Conservation (phyloP, 345 rosid species). For the Heritiera fomes region DNA sequence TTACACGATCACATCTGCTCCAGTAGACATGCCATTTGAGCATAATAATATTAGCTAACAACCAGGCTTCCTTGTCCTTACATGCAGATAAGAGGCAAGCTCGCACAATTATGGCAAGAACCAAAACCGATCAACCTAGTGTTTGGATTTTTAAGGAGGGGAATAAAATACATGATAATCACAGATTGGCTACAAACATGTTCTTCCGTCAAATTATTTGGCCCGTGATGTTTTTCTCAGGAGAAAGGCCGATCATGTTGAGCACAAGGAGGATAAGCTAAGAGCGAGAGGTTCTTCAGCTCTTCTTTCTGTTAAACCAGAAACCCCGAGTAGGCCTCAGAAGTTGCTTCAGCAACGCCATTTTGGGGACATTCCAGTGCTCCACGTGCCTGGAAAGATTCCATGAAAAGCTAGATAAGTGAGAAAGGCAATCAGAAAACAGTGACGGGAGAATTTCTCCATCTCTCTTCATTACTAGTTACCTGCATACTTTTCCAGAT, state of each 20-base stretch:
- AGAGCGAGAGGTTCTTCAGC: not conserved
- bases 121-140: not conserved
- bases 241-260: not conserved
- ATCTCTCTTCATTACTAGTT: not conserved
- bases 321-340: conserved; percentile 36
- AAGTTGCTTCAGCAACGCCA: conserved; percentile 18
- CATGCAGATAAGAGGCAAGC: not conserved
- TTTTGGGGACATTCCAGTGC: conserved; percentile 53
- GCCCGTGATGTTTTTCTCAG: not conserved
- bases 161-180: not conserved
- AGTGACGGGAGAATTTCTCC: not conserved
- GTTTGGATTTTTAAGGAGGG: conserved; percentile 1
- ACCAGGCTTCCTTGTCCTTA: not conserved
- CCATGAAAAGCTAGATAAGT: not conserved
- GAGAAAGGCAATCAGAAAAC: not conserved
- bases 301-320: conserved; percentile 4
- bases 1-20: not conserved
- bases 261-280: not conserved
- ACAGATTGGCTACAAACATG: not conserved
- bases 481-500: conserved; percentile 90
- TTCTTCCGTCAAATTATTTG: not conserved
- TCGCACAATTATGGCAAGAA: not conserved
- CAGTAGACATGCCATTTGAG: not conserved
- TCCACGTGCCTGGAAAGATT: conserved; percentile 66
- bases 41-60: not conserved